Conservation (phyloP, 345 rosid genomes). For the Pelargonium nanum region DNA sequence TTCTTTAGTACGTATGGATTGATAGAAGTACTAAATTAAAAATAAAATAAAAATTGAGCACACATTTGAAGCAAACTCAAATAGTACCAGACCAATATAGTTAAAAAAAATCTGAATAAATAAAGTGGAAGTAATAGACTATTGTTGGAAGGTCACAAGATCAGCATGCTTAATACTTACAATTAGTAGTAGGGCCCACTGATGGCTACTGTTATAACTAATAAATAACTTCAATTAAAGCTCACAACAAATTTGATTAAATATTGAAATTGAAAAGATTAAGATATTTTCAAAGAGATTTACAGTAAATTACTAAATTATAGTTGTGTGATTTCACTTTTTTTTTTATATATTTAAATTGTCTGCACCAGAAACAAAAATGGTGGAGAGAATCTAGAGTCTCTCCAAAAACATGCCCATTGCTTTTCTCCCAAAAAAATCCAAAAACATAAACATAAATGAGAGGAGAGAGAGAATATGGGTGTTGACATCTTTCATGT, state of each 20-base stretch:
- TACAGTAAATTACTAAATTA: no score
- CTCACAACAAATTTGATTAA: background rate
- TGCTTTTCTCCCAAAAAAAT: conserved; percentile 2
- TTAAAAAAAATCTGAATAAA: no score
- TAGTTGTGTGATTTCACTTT: no score
- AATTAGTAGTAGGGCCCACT: conserved; percentile 3
- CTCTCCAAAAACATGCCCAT: background rate
- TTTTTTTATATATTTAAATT: background rate
- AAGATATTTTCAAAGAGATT: conserved; percentile 5
- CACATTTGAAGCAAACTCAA: no score
- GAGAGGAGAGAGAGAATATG: conserved; percentile 11
- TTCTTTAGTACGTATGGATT: no score
- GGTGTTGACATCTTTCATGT: conserved; percentile 24
- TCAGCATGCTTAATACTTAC: conserved; percentile 2
- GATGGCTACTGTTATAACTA: background rate
- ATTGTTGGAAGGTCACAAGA: conserved; percentile 1
- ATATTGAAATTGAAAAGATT: conserved; percentile 9
- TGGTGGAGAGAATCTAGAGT: conserved; percentile 6
- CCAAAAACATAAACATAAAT: background rate
- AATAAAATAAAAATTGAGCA: no score
- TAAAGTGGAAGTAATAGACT: background rate
- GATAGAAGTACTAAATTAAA: no score
- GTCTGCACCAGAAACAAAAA: conserved; percentile 7
- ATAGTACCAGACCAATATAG: no score
- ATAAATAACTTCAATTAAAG: background rate